Evolutionary conservation across 208 protist species (phyloP), one percentile per base, ranked within the genome.

Genomic region (Lotmaria passim): DNA sequence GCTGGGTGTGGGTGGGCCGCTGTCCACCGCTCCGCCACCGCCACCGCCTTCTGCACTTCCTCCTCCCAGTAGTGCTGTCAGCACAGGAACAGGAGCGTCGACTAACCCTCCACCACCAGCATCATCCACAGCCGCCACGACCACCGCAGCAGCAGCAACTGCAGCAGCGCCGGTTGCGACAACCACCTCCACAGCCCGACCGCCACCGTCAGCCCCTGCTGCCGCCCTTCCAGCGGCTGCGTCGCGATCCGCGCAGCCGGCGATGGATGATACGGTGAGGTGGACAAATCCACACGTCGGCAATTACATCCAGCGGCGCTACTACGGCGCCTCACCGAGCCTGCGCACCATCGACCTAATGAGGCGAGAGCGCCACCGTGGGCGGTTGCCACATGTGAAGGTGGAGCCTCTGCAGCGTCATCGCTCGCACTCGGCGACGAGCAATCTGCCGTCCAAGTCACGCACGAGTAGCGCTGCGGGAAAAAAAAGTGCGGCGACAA

Each of bases 271-370:
- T 39, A 74, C 71, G 0, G 58, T 90, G 14, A 60, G 68, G 46
- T 95, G 90, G 88, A 89, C 84, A 7, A 95, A 95, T 73, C 89
- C 89, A 19, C 87, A 95, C 61, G 90, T 95, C 3, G 87, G 87
- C 31, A 85, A 91, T 74, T 95, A 95, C 76, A 95, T 95, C 51
- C 86, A 90, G 67, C 87, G 90, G 0, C 87, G 90, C 24, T 95
- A 93, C 74, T 95, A 95, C 73, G 90, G 90, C 12, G 87, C 86
- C 14, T 78, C 75, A 26, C 90, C 90, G 26, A 93, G 90, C 65
- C 82, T 95, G 65, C 90, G 90, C 53, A 86, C 90, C 8, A 83
- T 80, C 11, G 90, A 84, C 44, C 28, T 95, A 30, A 74, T 83
- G 69, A 86, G 82, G 66, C 60, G 72, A 23, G 74, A 87, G 34